These are phyloP conservation scores for Rhizopogon vesiculosus DNA, from an alignment of 768 basidiomycete species.

Conservation along the genomic window DNA sequence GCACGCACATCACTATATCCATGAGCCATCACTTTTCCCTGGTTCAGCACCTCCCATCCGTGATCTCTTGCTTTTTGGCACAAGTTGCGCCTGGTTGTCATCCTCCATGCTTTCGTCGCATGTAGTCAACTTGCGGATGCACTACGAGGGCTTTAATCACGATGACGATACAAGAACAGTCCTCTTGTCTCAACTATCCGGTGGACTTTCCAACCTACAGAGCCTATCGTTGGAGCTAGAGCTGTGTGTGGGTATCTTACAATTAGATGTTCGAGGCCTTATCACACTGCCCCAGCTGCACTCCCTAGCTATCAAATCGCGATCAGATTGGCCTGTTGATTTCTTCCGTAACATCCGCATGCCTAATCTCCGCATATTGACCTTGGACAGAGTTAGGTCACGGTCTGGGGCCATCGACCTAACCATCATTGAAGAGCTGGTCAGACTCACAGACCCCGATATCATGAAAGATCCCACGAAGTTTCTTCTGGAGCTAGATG, in stretches of 20 bases:
- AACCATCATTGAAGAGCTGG: background rate
- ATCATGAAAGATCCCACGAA: background rate
- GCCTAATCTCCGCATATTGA: background rate
- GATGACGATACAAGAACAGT: background rate
- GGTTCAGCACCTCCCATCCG: background rate
- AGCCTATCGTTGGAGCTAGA: background rate
- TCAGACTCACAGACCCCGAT: background rate
- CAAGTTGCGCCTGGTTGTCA: background rate
- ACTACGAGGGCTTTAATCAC: constrained; percentile 2
- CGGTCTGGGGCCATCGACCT: background rate
- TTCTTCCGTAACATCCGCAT: background rate
- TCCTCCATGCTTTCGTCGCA: background rate
- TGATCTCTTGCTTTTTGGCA: background rate
- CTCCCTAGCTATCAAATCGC: background rate
- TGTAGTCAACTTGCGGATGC: constrained; percentile 12
- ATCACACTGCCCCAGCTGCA: background rate
- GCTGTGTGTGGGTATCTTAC: background rate
- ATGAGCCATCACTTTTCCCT: background rate
- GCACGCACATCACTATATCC: background rate
- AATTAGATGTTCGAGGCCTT: background rate
- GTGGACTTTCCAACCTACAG: background rate
- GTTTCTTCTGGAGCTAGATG: background rate
- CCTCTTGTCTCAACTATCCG: background rate
- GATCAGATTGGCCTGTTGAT: background rate
- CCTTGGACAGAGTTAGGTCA: background rate